Evolutionary conservation across 495 filamentous ascomycete genomes (phyloP), one percentile per base, ranked within the genome.

Genomic region (Annulohypoxylon maeteangense): DNA sequence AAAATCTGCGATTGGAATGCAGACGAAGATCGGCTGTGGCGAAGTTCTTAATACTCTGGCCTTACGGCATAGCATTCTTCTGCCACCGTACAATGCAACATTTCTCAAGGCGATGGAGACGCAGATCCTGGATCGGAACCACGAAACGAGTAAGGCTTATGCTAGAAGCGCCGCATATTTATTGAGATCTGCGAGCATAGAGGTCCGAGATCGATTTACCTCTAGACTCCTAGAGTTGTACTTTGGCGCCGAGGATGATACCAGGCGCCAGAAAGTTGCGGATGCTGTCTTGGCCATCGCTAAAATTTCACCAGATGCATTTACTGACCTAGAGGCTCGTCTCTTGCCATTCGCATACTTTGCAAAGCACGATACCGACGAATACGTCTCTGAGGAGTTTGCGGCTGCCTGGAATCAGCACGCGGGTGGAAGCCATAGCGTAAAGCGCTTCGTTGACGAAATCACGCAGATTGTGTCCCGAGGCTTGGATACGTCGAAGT

Each of bases 1-100:
- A 76, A 94, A 94, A 70, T 88, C 90, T 18, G 91, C 93, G 3
- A 87, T 99, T 47, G 95, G 93, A 3, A 89, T 98, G 77, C 95
- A 95, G 7, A 94, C 92, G 2, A 98, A 97, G 81, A 90, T 98
- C 54, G 95, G 93, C 31, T 95, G 93, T 70, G 90, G 90, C 71
- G 90, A 92, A 47, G 90, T 97, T 20, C 85, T 99, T 10, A 92
- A 93, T 6, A 93, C 92, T n/a, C 85, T 99, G 23, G 92, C 91
- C 58, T 95, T 93, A 59, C 86, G 91, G 25, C 90, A 92, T 60
- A 87, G 85, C 27, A 85, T 90, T 40, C 80, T 93, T 42, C 92
- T 97, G 81, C 87, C 85, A 22, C 90, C 92, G 0, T 90, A 94
- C 78, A 90, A 92, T 14, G 90, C 93, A 71, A 78, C 85, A 20